These are phyloP conservation scores for Cercospora sesami DNA, from an alignment of 2,329 filamentous ascomycete species.

Conservation along the genomic window DNA sequence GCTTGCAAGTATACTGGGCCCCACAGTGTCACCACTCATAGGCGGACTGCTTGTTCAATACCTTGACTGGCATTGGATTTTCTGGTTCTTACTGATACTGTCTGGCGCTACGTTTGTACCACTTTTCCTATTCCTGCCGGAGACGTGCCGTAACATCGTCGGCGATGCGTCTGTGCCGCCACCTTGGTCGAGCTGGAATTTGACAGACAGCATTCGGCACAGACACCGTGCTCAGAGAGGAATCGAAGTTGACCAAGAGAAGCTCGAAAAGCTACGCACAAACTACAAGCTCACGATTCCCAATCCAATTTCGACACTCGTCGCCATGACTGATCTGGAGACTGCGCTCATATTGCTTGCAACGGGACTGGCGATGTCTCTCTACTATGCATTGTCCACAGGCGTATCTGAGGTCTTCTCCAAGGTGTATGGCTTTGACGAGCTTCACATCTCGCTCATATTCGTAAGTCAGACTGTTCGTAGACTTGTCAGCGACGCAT, in stretches of 20 bases:
- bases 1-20: conserved; percentile 55
- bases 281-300: conserved; percentile 33
- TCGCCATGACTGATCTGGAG: conserved; percentile 37
- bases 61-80: conserved; percentile 57
- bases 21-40: conserved; percentile 59
- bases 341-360: conserved; percentile 42
- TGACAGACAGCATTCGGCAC: conserved; percentile 47
- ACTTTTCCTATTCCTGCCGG: conserved; percentile 58
- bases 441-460: conserved; percentile 46
- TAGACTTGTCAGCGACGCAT: not conserved
- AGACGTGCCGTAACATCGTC: conserved; percentile 54
- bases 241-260: conserved; percentile 27
- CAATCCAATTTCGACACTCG: conserved; percentile 34
- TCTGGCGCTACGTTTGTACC: conserved; percentile 53
- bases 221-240: conserved; percentile 24
- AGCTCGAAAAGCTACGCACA: conserved; percentile 26
- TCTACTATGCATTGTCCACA: conserved; percentile 47
- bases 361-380: conserved; percentile 44
- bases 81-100: conserved; percentile 53
- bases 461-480: not conserved
- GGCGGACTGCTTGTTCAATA: conserved; percentile 65
- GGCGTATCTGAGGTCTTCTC: conserved; percentile 43
- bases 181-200: conserved; percentile 58
- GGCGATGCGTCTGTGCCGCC: conserved; percentile 62
- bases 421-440: conserved; percentile 42